Evolutionary conservation across 768 basidiomycete species (phyloP), one percentile per base, ranked within the genome.

Genomic region (Pleurotus cornucopiae): DNA sequence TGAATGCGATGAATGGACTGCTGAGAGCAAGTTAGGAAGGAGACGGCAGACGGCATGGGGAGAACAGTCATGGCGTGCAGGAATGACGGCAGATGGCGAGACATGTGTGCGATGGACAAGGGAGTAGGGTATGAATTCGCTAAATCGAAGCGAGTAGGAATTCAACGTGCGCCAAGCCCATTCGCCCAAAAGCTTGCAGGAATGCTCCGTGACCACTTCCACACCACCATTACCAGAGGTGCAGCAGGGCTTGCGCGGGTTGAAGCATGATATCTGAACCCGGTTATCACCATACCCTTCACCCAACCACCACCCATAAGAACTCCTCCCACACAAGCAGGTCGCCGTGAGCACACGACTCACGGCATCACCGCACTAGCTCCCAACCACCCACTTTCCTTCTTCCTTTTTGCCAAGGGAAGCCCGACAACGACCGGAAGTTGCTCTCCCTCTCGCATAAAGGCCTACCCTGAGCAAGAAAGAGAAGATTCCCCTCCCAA

Each of bases 361-460:
- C 21, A 30, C 49, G n/a, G 26, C 30, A 52, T 39, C 51, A 20
- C 51, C 51, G 51, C 51, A 18, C 39, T 52, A 52, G n/a, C 51
- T 52, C 51, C 51, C 51, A 43, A 16, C 20, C 41, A 43, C 14
- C 41, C 14, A 43, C 41, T 43, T 43, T 43, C 37, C 49, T 14
- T 37, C 23, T 37, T 21, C 18, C 21, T 9, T 40, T 40, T 37
- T 18, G 26, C 48, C 48, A 25, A 26, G 26, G 30, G 41, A 43
- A 43, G 14, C 16, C 16, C n/a, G 12, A 16, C 26, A 30, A 14
- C n/a, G n/a, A 25, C 49, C 25, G 20, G 16, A 30, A 21, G 6
- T 20, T 43, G n/a, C 41, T 43, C 20, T 20, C 41, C n/a, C 20
- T 20, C 41, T 52, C 51, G 51, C 51, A 39, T 52, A 52, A 37